A percentile compares a stretch with the other conserved stretches of the same genome.
Conservation (phyloP, 768 basidiomycete species). For the Symmetrospora coprosmae region DNA sequence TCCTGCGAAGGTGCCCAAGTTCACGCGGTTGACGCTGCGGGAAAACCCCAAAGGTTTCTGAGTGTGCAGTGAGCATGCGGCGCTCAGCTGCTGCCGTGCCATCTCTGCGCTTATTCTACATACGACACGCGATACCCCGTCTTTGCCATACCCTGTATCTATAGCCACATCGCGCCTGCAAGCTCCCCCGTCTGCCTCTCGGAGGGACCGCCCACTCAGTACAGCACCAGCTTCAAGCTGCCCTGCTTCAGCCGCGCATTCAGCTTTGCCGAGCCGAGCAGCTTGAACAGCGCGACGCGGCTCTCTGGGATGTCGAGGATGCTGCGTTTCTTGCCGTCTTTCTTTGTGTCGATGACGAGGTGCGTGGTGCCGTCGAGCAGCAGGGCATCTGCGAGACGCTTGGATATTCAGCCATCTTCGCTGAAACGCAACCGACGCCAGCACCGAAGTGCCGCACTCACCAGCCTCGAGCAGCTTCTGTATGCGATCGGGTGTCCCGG, state of each 20-base stretch:
- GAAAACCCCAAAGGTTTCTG: conserved; percentile 19
- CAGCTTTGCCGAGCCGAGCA: not conserved
- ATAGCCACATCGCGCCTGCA: too few relatives aligned
- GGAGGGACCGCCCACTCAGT: too few relatives aligned
- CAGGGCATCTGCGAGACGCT: conserved; percentile 3
- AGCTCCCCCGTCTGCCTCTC: too few relatives aligned
- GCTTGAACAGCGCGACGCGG: conserved; percentile 1
- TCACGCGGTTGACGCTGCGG: conserved; percentile 15
- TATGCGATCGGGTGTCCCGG: conserved; percentile 80
- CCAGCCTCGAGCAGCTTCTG: conserved; percentile 51
- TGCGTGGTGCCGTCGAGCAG: not conserved
- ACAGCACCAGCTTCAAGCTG: conserved; percentile 14
- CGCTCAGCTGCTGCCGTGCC: too few relatives aligned
- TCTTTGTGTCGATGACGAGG: conserved; percentile 10
- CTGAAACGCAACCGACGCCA: too few relatives aligned
- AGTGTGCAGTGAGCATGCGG: not conserved
- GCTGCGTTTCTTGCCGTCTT: conserved; percentile 15
- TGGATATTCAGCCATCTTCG: too few relatives aligned
- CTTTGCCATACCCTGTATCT: too few relatives aligned
- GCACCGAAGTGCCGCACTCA: too few relatives aligned
- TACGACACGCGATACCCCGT: too few relatives aligned
- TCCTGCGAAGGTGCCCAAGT: conserved; percentile 16
- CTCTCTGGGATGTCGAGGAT: conserved; percentile 16
- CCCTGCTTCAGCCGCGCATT: conserved; percentile 9
- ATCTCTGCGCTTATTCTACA: too few relatives aligned